Evolutionary conservation across 1,139 yeast species (phyloP).

Genomic region (Hanseniaspora gamundiae): DNA sequence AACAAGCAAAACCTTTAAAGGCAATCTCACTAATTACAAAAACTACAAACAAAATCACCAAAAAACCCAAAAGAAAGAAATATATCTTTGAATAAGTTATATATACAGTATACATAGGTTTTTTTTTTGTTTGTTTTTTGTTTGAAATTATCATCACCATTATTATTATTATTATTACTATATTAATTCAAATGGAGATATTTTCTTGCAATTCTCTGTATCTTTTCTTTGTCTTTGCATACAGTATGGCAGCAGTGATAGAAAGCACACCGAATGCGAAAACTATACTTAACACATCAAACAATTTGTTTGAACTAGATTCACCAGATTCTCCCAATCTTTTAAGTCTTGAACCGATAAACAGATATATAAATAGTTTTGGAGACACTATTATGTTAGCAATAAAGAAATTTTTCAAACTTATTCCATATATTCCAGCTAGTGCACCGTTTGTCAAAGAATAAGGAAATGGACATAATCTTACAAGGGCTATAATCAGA

Average conservation of each 20-base stretch:
- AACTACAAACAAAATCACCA: conserved; percentile 9
- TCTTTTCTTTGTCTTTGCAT: conserved; percentile 37
- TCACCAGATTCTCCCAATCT: conserved; percentile 48
- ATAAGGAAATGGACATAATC: conserved; percentile 88
- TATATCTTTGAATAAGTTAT: too few relatives aligned
- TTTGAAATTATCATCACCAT: too few relatives aligned
- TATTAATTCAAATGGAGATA: not conserved
- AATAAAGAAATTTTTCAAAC: conserved; percentile 45
- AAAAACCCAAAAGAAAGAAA: conserved; percentile 3
- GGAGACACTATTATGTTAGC: conserved; percentile 77
- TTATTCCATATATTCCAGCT: conserved; percentile 70
- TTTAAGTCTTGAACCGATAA: conserved; percentile 68
- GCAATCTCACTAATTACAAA: not conserved
- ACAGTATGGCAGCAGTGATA: conserved; percentile 59
- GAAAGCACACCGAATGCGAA: conserved; percentile 47
- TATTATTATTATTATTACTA: too few relatives aligned
- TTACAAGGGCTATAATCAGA: conserved; percentile 51
- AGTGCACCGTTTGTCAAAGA: conserved; percentile 87
- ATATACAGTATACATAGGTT: too few relatives aligned
- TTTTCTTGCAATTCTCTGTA: conserved; percentile 19
- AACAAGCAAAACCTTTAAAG: conserved; percentile 3
- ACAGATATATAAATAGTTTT: conserved; percentile 62
- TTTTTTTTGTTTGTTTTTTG: too few relatives aligned
- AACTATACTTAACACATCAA: conserved; percentile 52
- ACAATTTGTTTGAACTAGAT: conserved; percentile 38